Evolutionary conservation across 2,329 filamentous ascomycete genomes (phyloP).

Genomic region (Penicillium sp.): DNA sequence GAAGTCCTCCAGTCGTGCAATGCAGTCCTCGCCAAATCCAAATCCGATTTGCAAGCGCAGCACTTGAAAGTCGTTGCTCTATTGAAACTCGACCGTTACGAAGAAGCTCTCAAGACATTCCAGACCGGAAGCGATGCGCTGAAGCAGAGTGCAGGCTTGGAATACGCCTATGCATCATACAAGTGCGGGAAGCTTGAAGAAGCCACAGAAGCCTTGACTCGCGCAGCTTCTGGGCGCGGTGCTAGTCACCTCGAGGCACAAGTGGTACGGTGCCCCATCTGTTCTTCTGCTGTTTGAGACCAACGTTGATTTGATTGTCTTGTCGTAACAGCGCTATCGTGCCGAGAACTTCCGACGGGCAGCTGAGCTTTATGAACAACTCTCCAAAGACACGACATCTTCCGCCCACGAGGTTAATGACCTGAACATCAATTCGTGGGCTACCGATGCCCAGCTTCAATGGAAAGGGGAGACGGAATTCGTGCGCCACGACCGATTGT

Average conservation of each 20-base stretch:
- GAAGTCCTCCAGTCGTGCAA: constrained; percentile 60
- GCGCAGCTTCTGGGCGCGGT: constrained; percentile 45
- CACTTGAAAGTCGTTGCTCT: constrained; percentile 60
- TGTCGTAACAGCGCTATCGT: constrained; percentile 47
- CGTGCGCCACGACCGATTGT: constrained; percentile 53
- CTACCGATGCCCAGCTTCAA: constrained; percentile 60
- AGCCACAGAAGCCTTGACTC: constrained; percentile 52
- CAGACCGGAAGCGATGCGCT: constrained; percentile 53
- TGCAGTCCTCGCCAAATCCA: constrained; percentile 55
- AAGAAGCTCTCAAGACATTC: constrained; percentile 57
- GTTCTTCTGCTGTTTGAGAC: constrained; percentile 8
- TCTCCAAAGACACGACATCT: constrained; percentile 43
- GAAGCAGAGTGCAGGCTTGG: constrained; percentile 55
- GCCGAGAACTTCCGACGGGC: constrained; percentile 58
- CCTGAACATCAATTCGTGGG: constrained; percentile 59
- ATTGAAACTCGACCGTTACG: constrained; percentile 62
- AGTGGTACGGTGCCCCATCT: constrained; percentile 44
- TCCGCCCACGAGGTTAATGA: constrained; percentile 56
- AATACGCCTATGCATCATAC: constrained; percentile 63
- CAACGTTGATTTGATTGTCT: constrained; percentile 1
- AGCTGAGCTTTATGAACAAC: constrained; percentile 52
- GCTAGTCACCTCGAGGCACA: constrained; percentile 61
- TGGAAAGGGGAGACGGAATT: constrained; percentile 55
- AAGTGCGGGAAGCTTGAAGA: constrained; percentile 56
- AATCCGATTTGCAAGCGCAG: constrained; percentile 55